Percentiles rank a stretch among this genome's conserved stretches.
phyloP scores from a whole-genome alignment of 2,329 filamentous ascomycete genomes.

The Monilinia polystroma region DNA sequence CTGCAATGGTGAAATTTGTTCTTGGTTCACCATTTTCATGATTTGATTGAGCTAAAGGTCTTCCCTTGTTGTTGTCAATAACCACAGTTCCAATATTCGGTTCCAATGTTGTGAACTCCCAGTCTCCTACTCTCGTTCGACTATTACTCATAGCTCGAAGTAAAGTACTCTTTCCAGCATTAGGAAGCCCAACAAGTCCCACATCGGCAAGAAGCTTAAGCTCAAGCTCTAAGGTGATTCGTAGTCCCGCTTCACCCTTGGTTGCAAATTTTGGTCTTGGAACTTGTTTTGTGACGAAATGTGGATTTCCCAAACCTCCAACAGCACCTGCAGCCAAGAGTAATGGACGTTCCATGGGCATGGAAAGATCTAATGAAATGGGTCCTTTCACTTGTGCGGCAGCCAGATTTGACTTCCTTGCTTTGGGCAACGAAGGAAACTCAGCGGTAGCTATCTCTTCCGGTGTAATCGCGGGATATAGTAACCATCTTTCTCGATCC shows the following conservation, averaged over 20 bases:
- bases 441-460: conserved; percentile 64
- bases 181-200: conserved; percentile 89
- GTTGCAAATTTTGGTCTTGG: conserved; percentile 84
- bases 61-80: conserved; percentile 80
- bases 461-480: conserved; percentile 77
- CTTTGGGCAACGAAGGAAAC: conserved; percentile 56
- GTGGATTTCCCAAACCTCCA: conserved; percentile 89
- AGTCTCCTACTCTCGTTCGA: conserved; percentile 83
- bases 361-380: conserved; percentile 69
- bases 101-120: conserved; percentile 94
- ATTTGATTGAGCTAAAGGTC: conserved; percentile 52
- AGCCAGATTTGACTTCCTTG: conserved; percentile 55
- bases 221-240: conserved; percentile 80
- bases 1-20: conserved; percentile 86
- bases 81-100: conserved; percentile 96
- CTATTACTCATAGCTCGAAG: conserved; percentile 85
- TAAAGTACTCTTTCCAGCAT: conserved; percentile 93
- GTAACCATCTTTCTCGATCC: conserved; percentile 71
- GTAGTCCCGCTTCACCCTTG: conserved; percentile 76
- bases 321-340: conserved; percentile 84
- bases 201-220: conserved; percentile 94
- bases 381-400: conserved; percentile 65
- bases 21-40: conserved; percentile 55
- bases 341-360: conserved; percentile 78
- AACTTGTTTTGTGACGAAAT: conserved; percentile 77